These are phyloP conservation scores for Erythrophleum fordii DNA, from an alignment of 306 rosid genomes.

Conservation along the genomic window DNA sequence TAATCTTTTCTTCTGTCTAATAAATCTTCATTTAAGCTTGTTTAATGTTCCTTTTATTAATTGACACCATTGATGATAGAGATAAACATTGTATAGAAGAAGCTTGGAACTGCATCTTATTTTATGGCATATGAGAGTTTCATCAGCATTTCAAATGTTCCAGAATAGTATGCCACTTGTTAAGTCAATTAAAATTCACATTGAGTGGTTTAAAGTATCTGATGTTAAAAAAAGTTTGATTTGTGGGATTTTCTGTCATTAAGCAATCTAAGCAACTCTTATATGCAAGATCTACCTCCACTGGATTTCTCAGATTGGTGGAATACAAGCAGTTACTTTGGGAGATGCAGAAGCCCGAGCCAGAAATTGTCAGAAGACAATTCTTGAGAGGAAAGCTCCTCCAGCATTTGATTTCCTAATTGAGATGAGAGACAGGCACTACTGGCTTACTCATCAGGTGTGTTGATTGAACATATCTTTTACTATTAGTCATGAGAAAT, in stretches of 20 bases:
- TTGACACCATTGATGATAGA: neutral
- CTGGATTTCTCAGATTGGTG: constrained; percentile 60
- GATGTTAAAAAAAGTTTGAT: constrained; percentile 22
- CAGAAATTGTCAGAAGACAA: constrained; percentile 64
- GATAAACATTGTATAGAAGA: constrained; percentile 16
- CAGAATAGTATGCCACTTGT: constrained; percentile 1
- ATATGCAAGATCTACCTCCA: constrained; percentile 33
- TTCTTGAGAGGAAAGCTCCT: constrained; percentile 76
- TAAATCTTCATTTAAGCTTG: constrained; percentile 12
- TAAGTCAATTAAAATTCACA: neutral
- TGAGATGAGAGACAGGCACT: constrained; percentile 78
- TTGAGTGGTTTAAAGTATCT: neutral
- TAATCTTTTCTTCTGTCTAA: neutral
- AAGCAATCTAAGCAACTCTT: constrained; percentile 16
- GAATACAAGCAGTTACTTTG: constrained; percentile 62
- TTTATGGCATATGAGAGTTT: neutral
- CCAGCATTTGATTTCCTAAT: constrained; percentile 74
- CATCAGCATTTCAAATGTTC: constrained; percentile 17
- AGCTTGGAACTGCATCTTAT: constrained; percentile 24
- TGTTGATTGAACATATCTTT: constrained; percentile 36
- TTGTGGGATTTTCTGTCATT: constrained; percentile 15
- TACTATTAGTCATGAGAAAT: constrained; percentile 18
- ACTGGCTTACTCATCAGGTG: constrained; percentile 80
- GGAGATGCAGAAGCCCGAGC: constrained; percentile 71
- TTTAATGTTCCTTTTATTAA: constrained; percentile 2